Conservation (phyloP, 139 green algal species). For the Chlamydomonas sphaeroides region DNA sequence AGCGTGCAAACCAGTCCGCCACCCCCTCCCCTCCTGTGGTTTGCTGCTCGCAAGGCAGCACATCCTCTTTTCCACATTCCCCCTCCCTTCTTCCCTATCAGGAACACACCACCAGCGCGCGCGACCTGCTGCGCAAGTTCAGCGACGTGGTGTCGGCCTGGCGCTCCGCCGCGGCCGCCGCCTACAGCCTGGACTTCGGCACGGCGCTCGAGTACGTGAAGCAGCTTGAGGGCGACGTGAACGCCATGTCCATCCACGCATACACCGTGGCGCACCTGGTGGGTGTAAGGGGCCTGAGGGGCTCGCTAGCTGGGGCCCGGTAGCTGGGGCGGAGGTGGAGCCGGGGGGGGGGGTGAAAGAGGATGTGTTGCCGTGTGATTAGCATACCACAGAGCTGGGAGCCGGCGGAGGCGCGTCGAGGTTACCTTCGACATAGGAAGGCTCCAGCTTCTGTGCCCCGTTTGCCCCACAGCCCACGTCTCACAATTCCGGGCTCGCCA, state of each 20-base stretch:
- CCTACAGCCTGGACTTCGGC: constrained; percentile 24
- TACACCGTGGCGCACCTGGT: background rate
- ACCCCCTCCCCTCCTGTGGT: background rate
- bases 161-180: background rate
- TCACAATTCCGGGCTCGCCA: too few relatives aligned
- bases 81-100: background rate
- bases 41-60: background rate
- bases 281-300: too few relatives aligned
- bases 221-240: constrained; percentile 8
- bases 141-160: constrained; percentile 13
- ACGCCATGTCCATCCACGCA: background rate
- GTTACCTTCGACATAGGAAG: too few relatives aligned
- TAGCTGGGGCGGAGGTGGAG: too few relatives aligned
- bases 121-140: constrained; percentile 11
- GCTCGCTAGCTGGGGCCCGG: too few relatives aligned
- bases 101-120: background rate
- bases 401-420: too few relatives aligned
- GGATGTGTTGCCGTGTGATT: too few relatives aligned
- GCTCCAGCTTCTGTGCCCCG: too few relatives aligned
- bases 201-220: constrained; percentile 15
- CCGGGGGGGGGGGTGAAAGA: too few relatives aligned
- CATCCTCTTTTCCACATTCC: background rate
- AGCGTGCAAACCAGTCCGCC: background rate
- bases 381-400: too few relatives aligned
- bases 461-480: too few relatives aligned